Evolutionary conservation across 2,329 filamentous ascomycete species (phyloP), one percentile per base, ranked within the genome.

Genomic region (Neophaeococcomyces mojaviensis): DNA sequence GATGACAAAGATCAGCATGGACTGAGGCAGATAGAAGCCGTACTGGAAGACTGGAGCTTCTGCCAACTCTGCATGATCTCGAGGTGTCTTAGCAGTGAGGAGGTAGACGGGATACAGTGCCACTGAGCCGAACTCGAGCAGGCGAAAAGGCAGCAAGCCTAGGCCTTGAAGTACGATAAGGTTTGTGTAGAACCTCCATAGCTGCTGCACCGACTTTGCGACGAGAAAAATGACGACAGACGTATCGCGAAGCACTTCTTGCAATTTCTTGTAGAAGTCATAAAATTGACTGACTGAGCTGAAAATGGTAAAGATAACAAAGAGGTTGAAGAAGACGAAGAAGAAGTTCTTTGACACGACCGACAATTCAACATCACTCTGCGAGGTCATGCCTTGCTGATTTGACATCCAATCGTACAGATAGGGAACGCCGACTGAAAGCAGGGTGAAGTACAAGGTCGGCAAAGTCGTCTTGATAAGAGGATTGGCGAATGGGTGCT

Each of bases 321-420:
- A 98, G 47, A 97, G 87, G 67, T 98, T 98, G 78, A 98, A 97
- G 67, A 98, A 98, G 8, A 86, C 89, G 63, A 98, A 98, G 74
- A 97, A 95, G 69, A 97, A 98, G 66, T 97, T 98, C 70, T 98
- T 98, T 44, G 88, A 95, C 54, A 98, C 90, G 36, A 94, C 76
- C 0, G 92, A 97, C 5, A 98, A 74, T 64, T 97, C 92, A 18
- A 98, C 82, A 51, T 98, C 92, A 36, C 88, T 88, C 57, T 88
- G 86, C 0, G 92, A 97, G 42, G 95, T 87, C 82, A 94, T 94
- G 39, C 92, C 92, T 69, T 98, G 92, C 43, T 80, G 77, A 62
- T 89, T 89, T 2, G 90, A 88, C 9, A 98, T 77, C 71, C 82
- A 96, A 57, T 94, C 88, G 68, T 98, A 98, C 0, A 98, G 71